phyloP scores from a whole-genome alignment of 495 filamentous ascomycete species.

The Melanomma pulvis-pyrius region DNA sequence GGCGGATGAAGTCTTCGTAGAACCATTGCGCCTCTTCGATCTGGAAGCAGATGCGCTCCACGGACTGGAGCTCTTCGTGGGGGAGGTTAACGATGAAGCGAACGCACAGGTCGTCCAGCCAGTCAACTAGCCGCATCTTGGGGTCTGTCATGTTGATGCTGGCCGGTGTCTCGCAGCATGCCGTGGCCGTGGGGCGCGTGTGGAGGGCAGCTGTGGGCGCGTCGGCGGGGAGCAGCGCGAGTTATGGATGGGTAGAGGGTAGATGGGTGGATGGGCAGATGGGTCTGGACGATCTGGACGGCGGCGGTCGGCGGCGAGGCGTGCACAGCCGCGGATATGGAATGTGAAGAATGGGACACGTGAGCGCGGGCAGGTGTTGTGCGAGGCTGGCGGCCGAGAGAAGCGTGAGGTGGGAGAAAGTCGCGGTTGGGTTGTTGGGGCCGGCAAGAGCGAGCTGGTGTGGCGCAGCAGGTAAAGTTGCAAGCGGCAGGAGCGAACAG shows the following conservation, averaged over 20 bases:
- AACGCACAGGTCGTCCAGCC: constrained; percentile 94
- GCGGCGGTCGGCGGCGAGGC: neutral
- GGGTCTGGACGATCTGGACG: neutral
- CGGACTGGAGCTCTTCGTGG: constrained; percentile 80
- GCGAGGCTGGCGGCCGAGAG: neutral
- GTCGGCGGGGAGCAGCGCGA: constrained; percentile 1
- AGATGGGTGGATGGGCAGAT: neutral
- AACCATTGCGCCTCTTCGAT: constrained; percentile 99
- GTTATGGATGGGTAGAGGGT: no score
- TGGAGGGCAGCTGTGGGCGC: constrained; percentile 11
- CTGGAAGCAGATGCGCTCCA: constrained; percentile 95
- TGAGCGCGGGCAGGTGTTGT: neutral
- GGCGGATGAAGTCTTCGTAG: constrained; percentile 98
- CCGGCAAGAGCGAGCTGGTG: neutral
- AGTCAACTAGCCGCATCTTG: constrained; percentile 87
- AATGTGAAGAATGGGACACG: constrained; percentile 8
- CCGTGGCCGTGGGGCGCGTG: constrained; percentile 14
- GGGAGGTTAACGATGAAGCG: constrained; percentile 96
- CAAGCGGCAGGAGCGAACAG: neutral
- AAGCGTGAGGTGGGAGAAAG: neutral
- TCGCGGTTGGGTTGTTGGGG: neutral
- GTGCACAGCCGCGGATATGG: neutral
- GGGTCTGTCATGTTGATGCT: constrained; percentile 66
- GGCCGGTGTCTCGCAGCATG: constrained; percentile 44
- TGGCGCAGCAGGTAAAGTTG: neutral